Conservation (phyloP, 2,329 filamentous ascomycete species). For the Arthrobotrys sphaeroides region DNA sequence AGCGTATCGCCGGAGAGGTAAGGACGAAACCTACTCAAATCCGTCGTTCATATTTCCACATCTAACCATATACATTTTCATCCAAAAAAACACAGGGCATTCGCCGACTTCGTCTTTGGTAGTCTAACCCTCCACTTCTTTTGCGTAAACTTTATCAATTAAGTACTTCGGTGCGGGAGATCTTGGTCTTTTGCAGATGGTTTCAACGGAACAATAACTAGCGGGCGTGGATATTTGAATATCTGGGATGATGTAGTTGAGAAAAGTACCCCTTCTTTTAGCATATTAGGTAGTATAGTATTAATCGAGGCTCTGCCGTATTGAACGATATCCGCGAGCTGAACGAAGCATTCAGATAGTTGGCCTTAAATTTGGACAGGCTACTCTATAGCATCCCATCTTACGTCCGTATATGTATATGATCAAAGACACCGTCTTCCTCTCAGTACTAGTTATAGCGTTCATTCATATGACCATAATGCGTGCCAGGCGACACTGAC, state of each 20-base stretch:
- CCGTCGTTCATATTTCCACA: constrained; percentile 41
- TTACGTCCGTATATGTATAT: no score
- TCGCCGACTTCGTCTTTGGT: constrained; percentile 94
- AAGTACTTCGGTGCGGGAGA: constrained; percentile 60
- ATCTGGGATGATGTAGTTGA: neutral
- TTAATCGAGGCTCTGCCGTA: neutral
- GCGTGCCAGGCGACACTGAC: neutral
- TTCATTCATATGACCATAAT: no score
- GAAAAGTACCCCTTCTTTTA: constrained; percentile 1
- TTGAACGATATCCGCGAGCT: neutral
- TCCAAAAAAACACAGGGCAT: constrained; percentile 81
- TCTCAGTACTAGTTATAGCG: no score
- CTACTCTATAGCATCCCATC: no score
- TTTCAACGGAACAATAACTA: neutral
- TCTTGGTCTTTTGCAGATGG: neutral
- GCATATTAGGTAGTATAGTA: constrained; percentile 14
- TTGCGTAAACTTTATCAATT: constrained; percentile 99
- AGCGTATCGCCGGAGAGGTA: constrained; percentile 83
- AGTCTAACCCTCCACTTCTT: constrained; percentile 98
- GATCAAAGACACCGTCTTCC: no score
- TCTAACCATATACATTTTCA: constrained; percentile 36
- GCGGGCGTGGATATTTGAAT: neutral
- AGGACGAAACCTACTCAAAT: constrained; percentile 55
- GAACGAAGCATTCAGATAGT: neutral
- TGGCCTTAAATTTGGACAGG: no score